Conservation (phyloP, 2,329 filamentous ascomycete species). For the Decorospora gaudefroyi region DNA sequence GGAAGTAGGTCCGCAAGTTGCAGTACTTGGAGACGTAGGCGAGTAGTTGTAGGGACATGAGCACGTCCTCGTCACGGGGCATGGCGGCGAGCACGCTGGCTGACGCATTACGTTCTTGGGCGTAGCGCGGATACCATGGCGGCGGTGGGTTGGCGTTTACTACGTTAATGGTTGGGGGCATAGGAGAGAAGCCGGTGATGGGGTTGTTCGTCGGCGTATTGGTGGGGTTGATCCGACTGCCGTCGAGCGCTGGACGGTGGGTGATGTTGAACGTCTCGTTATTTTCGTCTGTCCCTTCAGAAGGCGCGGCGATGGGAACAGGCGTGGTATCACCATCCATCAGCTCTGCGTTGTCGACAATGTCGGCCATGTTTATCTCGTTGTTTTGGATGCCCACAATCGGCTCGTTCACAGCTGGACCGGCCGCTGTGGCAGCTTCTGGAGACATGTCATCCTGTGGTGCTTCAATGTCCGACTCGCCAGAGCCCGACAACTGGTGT, state of each 20-base stretch:
- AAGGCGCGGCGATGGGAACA: constrained; percentile 76
- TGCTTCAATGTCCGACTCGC: constrained; percentile 77
- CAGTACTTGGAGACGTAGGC: constrained; percentile 99
- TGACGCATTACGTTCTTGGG: constrained; percentile 72
- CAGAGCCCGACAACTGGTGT: constrained; percentile 84
- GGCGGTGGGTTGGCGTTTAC: constrained; percentile 75
- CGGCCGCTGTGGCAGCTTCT: constrained; percentile 75
- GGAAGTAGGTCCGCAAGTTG: constrained; percentile 92
- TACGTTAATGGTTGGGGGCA: constrained; percentile 68
- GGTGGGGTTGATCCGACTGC: constrained; percentile 75
- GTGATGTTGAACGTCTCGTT: constrained; percentile 89
- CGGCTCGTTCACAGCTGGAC: constrained; percentile 69
- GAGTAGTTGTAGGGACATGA: constrained; percentile 95
- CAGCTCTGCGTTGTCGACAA: constrained; percentile 80
- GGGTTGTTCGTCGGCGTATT: constrained; percentile 63
- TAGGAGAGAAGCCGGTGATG: constrained; percentile 71
- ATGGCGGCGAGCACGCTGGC: constrained; percentile 80
- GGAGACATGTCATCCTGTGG: constrained; percentile 80
- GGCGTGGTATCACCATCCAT: constrained; percentile 71
- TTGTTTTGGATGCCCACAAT: constrained; percentile 79
- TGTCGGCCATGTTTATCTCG: constrained; percentile 83
- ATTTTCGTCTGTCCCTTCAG: constrained; percentile 76
- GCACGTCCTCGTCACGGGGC: constrained; percentile 94
- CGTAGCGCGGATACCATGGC: constrained; percentile 77
- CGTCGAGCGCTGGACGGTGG: constrained; percentile 80